Percentiles rank a stretch among this genome's conserved stretches.
Evolutionary conservation across 148 eudicot species (phyloP).

Genomic region (Limonium bicolor): DNA sequence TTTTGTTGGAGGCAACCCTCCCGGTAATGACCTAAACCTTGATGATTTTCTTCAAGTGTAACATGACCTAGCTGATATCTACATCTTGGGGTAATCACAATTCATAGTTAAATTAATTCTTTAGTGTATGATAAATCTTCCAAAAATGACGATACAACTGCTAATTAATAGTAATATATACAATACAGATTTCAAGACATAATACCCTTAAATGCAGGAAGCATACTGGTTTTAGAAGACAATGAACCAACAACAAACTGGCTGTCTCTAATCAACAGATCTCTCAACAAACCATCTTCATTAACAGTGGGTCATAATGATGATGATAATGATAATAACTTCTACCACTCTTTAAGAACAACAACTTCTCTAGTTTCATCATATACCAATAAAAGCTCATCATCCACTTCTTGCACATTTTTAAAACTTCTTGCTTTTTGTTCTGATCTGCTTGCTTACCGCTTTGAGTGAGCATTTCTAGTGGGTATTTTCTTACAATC

Average conservation of each 20-base stretch:
- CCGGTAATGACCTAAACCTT: slow-evolving; percentile 31
- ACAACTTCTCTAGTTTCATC: no score
- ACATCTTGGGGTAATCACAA: slow-evolving; percentile 50
- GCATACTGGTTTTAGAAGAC: slow-evolving; percentile 56
- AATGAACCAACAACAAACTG: slow-evolving; percentile 60
- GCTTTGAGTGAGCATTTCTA: slow-evolving; percentile 39
- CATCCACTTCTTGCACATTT: no score
- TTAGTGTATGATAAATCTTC: no score
- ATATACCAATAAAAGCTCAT: slow-evolving; percentile 11
- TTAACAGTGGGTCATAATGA: no score
- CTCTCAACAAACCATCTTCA: slow-evolving; percentile 19
- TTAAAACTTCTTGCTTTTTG: slow-evolving; percentile 18
- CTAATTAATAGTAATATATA: no score
- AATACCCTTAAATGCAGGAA: slow-evolving; percentile 70
- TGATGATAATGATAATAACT: no score
- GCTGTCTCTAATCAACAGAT: slow-evolving; percentile 39
- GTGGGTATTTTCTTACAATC: slow-evolving; percentile 32
- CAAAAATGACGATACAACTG: no score
- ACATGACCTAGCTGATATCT: slow-evolving; percentile 38
- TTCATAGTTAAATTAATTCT: no score
- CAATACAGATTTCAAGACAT: slow-evolving; percentile 60
- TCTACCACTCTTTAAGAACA: no score
- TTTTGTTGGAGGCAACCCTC: slow-evolving; percentile 55
- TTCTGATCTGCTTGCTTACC: slow-evolving; percentile 39
- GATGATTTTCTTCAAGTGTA: slow-evolving; percentile 45